Evolutionary conservation across 345 rosid genomes (phyloP).

Genomic region (Dovyalis caffra): DNA sequence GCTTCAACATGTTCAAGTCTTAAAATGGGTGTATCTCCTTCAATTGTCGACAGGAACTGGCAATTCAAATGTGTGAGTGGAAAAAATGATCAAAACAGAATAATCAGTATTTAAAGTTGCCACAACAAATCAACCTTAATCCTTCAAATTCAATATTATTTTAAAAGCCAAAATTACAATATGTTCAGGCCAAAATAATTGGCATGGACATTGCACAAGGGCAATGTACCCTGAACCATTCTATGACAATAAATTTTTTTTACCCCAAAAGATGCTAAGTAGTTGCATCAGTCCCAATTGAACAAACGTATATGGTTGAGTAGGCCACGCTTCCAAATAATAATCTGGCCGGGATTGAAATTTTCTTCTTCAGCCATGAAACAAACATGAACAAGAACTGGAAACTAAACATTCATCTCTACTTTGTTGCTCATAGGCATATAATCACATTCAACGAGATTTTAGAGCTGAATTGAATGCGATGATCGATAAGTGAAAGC

Average conservation of each 20-base stretch:
- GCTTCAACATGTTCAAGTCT: constrained; percentile 38
- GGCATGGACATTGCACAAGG: neutral
- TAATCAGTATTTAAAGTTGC: neutral
- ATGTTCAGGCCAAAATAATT: neutral
- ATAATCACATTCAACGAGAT: neutral
- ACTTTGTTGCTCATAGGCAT: neutral
- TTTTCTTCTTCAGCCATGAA: too few species aligned
- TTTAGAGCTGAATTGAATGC: neutral
- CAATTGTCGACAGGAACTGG: constrained; percentile 1
- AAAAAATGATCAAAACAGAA: neutral
- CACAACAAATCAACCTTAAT: neutral
- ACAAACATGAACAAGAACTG: too few species aligned
- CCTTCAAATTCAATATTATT: neutral
- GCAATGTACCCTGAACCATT: neutral
- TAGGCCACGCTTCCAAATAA: too few species aligned
- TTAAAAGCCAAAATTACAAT: neutral
- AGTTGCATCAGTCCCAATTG: too few species aligned
- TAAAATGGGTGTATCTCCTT: neutral
- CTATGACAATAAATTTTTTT: neutral
- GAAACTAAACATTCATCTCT: too few species aligned
- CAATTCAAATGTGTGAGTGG: constrained; percentile 5
- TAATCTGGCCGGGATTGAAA: too few species aligned
- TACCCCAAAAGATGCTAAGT: neutral
- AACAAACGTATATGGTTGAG: too few species aligned
- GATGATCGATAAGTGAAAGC: neutral